These are phyloP conservation scores for Syncephalis plumigaleata DNA, from an alignment of 371 early-diverging fungal species.

Conservation along the genomic window DNA sequence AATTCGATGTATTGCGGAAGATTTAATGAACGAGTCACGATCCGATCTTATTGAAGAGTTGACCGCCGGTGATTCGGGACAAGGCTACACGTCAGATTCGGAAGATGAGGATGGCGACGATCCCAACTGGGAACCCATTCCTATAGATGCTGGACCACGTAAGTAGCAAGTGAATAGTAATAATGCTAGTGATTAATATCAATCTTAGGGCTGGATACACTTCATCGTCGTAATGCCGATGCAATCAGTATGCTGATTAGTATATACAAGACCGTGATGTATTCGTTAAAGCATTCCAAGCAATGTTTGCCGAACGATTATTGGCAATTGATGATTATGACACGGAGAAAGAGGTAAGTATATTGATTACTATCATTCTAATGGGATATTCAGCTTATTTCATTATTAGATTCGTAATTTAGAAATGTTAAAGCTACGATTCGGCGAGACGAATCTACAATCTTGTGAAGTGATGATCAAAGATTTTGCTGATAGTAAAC, in stretches of 20 bases:
- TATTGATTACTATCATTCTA: neutral
- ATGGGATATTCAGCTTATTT: neutral
- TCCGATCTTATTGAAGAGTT: constrained; percentile 14
- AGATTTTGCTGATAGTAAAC: constrained; percentile 37
- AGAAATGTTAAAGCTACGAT: constrained; percentile 37
- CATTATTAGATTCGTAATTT: constrained; percentile 20
- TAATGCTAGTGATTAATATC: neutral
- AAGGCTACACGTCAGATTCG: constrained; percentile 9
- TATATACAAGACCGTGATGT: constrained; percentile 34
- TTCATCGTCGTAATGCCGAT: constrained; percentile 20
- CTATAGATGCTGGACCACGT: constrained; percentile 22
- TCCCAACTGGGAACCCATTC: constrained; percentile 26
- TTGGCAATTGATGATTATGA: constrained; percentile 20
- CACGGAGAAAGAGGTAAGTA: constrained; percentile 22
- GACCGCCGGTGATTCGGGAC: constrained; percentile 8
- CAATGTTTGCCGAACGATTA: constrained; percentile 20
- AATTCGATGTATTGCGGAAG: constrained; percentile 28
- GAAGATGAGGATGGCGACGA: constrained; percentile 18
- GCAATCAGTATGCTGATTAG: constrained; percentile 28
- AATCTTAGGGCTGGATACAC: constrained; percentile 14
- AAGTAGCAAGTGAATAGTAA: neutral
- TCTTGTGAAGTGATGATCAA: constrained; percentile 48
- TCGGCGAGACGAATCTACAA: constrained; percentile 29
- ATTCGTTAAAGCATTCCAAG: constrained; percentile 38
- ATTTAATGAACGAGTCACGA: constrained; percentile 22